Evolutionary conservation across 1,139 yeast species (phyloP), one percentile per base, ranked within the genome.

Genomic region (Lodderomyces pseudojiufengensis): DNA sequence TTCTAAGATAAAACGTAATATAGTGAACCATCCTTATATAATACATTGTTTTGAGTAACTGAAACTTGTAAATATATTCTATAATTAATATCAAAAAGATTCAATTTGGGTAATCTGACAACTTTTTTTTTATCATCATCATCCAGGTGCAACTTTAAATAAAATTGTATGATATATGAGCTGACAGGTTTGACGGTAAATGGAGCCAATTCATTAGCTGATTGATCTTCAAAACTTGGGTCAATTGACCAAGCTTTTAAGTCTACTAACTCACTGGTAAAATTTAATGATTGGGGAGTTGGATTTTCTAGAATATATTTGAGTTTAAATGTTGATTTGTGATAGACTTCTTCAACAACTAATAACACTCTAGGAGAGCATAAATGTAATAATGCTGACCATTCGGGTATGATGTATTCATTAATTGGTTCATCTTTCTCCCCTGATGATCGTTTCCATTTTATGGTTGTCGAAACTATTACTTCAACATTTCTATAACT

Each of bases 221-320:
- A 20, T 10, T 27, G 9, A 8, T 27, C 21, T 13, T 11, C 22
- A 14, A 23, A 10, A n/a, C n/a, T n/a, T 14, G 12, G 16, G 8
- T 52, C 54, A 38, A 66, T 58, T 13, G 42, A 40, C 73, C 73
- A 67, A 3, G 48, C 50, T 15, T 37, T 32, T 3, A 51, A 51
- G 6, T 47, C 54, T 12, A 47, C 45, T 31, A 74, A 46, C 13
- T 67, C 59, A 0, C 82, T 70, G 6, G 83, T 66, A 52, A 84
- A 85, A 3, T 78, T 76, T 44, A 85, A 77, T 2, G 80, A 70
- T 37, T 82, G 65, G 3, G 82, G 71, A 0, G 94, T 82, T 7
- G 94, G 88, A 49, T 85, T 85, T 51, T 85, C 95, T 33, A 85
- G 52, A 36, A 71, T 67, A 50, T 77, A 84, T 9, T 54, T 61